Evolutionary conservation across 2,329 filamentous ascomycete species (phyloP), one percentile per base, ranked within the genome.

Genomic region (Paramyrothecium roridum): DNA sequence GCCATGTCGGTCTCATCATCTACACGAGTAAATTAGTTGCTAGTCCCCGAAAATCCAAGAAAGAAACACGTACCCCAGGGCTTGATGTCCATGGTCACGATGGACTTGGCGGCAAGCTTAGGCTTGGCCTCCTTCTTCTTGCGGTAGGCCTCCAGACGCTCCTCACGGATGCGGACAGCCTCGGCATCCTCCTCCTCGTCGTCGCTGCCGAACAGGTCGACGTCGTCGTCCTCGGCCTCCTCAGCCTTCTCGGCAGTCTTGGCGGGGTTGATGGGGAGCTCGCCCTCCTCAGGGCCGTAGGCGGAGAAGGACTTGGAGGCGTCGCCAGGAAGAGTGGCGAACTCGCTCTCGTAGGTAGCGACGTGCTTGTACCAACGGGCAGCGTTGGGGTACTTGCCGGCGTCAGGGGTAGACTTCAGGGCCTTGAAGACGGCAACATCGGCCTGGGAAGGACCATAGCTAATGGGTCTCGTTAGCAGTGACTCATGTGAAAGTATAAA

Each of bases 321-420:
- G 80, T 98, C 93, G 76, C 95, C 95, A 57, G 91, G 85, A 52
- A 99, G 90, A 63, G 87, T 89, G 69, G 89, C 82, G 82, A 98
- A 98, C 78, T 98, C 93, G 65, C 89, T 83, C 84, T 96, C 88
- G 81, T 90, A 96, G 67, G 90, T 89, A 75, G 90, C 86, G 73
- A 97, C 91, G 86, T 99, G 93, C 86, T 96, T 96, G 87, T 96
- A 97, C 95, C 95, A 99, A 77, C 95, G 89, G 73, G 91, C 91
- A 71, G 89, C 92, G 81, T 96, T 83, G 70, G 93, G 92, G 87
- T 89, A 96, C 83, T 96, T 96, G 76, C 83, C 81, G 69, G 89
- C 84, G 65, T 89, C 86, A 67, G 95, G 95, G 58, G 85, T 77
- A 66, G 82, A 78, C 71, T 82, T 87, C 74, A 97, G 77, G 70